A percentile compares a stretch with the other conserved stretches of the same genome.
Evolutionary conservation across 129 eudicot genomes (phyloP).

Genomic region (Calendula officinalis): DNA sequence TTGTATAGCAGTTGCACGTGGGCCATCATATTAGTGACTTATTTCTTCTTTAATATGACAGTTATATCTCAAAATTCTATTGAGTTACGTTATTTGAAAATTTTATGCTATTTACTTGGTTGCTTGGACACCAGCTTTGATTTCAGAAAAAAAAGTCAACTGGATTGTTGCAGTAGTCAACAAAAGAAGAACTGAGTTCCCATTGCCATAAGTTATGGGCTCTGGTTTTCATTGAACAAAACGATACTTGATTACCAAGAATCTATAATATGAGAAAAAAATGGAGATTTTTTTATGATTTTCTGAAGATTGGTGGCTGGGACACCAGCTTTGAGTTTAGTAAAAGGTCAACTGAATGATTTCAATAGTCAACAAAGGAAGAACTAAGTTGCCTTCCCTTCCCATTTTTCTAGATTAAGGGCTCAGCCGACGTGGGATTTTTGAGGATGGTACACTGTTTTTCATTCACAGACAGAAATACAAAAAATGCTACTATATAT

Average conservation of each 20-base stretch:
- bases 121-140: too few species aligned
- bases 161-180: too few species aligned
- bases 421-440: not conserved
- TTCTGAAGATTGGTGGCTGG: not conserved
- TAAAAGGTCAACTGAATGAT: constrained; percentile 13
- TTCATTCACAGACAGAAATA: not conserved
- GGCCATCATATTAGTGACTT: not conserved
- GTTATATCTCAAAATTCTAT: not conserved
- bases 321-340: constrained; percentile 25
- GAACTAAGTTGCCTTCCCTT: constrained; percentile 2
- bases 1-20: constrained; percentile 9
- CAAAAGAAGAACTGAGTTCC: too few species aligned
- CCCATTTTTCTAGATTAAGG: not conserved
- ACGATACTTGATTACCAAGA: constrained; percentile 19
- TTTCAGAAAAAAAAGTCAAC: too few species aligned
- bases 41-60: not conserved
- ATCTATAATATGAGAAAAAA: constrained; percentile 5
- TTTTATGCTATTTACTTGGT: too few species aligned
- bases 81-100: too few species aligned
- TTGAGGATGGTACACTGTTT: not conserved
- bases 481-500: not conserved
- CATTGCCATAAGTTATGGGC: too few species aligned
- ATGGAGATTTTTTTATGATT: not conserved
- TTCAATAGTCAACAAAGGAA: constrained; percentile 9
- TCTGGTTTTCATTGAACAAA: not conserved